Conservation (phyloP, 345 rosid genomes). For the Arabidopsis suecica region DNA sequence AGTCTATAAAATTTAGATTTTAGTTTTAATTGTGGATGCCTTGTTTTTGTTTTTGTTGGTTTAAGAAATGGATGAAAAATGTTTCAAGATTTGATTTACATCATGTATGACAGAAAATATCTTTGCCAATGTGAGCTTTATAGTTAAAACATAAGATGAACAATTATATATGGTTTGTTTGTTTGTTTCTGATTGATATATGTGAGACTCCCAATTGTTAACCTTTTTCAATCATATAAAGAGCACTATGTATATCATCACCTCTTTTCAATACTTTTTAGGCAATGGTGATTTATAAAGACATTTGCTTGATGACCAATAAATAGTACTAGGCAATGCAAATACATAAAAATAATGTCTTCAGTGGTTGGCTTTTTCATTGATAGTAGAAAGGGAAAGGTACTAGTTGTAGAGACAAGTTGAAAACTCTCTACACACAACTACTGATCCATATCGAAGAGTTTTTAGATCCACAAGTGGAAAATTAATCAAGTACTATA, state of each 20-base stretch:
- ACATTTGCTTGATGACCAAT: slow-evolving; percentile 22
- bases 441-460: neutral
- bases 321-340: slow-evolving; percentile 28
- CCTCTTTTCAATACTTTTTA: neutral
- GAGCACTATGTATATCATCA: neutral
- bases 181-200: slow-evolving; percentile 23
- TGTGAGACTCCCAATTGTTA: neutral
- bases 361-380: slow-evolving; percentile 22
- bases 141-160: no score
- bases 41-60: neutral
- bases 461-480: slow-evolving; percentile 20
- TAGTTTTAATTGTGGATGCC: neutral
- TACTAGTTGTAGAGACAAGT: slow-evolving; percentile 27
- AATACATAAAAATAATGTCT: neutral
- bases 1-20: neutral
- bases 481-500: neutral
- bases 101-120: neutral
- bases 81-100: neutral
- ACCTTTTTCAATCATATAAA: neutral
- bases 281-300: slow-evolving; percentile 13
- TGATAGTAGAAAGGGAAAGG: slow-evolving; percentile 32
- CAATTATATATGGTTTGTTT: neutral
- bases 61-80: neutral
- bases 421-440: slow-evolving; percentile 5
- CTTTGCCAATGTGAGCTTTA: neutral